These are phyloP conservation scores for Knufia fluminis DNA, from an alignment of 2,329 filamentous ascomycete species.

Conservation along the genomic window DNA sequence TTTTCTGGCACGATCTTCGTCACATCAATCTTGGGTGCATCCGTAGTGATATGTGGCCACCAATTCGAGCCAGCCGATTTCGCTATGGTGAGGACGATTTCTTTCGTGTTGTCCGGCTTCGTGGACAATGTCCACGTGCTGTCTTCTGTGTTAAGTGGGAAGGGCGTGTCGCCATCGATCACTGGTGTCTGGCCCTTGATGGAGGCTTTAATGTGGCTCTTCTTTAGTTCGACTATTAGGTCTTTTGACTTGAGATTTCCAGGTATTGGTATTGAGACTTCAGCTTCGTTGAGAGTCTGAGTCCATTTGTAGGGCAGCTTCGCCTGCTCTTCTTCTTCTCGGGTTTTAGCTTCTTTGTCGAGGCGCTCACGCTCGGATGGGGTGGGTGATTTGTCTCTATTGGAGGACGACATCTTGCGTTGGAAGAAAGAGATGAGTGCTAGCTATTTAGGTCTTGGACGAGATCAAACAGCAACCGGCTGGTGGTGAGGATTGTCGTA, in stretches of 20 bases:
- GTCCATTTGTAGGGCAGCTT: constrained; percentile 95
- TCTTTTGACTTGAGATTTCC: constrained; percentile 78
- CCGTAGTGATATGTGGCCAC: constrained; percentile 88
- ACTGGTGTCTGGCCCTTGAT: constrained; percentile 84
- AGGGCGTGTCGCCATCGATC: constrained; percentile 73
- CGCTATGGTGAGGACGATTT: constrained; percentile 81
- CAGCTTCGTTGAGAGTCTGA: constrained; percentile 82
- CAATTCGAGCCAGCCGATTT: constrained; percentile 97
- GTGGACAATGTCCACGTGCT: constrained; percentile 86
- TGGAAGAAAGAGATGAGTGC: background rate
- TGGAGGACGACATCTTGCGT: background rate
- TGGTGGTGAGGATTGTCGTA: too few species aligned
- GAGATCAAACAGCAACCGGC: too few species aligned
- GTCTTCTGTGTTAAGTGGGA: constrained; percentile 72
- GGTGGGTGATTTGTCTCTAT: constrained; percentile 25
- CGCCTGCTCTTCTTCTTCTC: constrained; percentile 77
- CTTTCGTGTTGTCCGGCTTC: constrained; percentile 52
- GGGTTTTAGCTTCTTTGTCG: constrained; percentile 47
- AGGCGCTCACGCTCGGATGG: constrained; percentile 47
- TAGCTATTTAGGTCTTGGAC: background rate
- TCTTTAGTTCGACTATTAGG: constrained; percentile 72
- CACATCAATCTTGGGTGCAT: constrained; percentile 85
- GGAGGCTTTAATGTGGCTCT: constrained; percentile 64
- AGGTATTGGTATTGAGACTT: constrained; percentile 68
- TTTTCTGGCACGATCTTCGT: constrained; percentile 91